phyloP scores from a whole-genome alignment of 805 yeast genomes.

The Nakazawaea molendinolei region DNA sequence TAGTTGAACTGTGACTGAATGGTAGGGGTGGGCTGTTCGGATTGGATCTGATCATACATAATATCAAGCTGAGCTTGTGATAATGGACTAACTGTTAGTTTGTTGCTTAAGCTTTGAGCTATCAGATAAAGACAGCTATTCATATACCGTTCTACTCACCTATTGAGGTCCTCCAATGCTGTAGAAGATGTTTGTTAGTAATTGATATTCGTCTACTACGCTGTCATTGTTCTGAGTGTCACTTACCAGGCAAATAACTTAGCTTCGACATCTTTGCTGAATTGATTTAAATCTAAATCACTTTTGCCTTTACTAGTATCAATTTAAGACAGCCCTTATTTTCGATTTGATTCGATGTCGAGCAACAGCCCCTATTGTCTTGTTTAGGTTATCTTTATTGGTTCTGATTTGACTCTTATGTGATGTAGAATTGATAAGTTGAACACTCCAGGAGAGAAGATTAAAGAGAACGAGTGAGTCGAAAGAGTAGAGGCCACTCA shows the following conservation, averaged over 20 bases:
- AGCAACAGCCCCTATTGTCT: too few relatives aligned
- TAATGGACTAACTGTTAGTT: slow-evolving; percentile 44
- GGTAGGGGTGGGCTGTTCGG: slow-evolving; percentile 75
- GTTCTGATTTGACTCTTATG: too few relatives aligned
- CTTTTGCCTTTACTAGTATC: too few relatives aligned
- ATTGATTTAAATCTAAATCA: too few relatives aligned
- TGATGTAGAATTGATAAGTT: too few relatives aligned
- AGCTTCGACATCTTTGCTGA: slow-evolving; percentile 10
- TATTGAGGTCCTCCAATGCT: slow-evolving; percentile 24
- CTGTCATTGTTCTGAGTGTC: not conserved
- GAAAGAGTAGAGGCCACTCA: too few relatives aligned
- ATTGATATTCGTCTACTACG: too few relatives aligned
- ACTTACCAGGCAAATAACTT: slow-evolving; percentile 11
- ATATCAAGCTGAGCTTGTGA: slow-evolving; percentile 70
- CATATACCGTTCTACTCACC: slow-evolving; percentile 18
- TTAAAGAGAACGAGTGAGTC: too few relatives aligned
- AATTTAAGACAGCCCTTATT: too few relatives aligned
- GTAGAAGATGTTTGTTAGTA: not conserved
- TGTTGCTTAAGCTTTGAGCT: not conserved
- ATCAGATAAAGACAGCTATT: not conserved
- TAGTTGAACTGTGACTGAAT: slow-evolving; percentile 86
- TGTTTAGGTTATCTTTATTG: too few relatives aligned
- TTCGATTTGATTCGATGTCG: too few relatives aligned
- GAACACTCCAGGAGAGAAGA: too few relatives aligned
- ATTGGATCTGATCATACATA: slow-evolving; percentile 66